Base-by-base conservation (phyloP, 768 basidiomycete species). In the Agrocybe pediades region DNA sequence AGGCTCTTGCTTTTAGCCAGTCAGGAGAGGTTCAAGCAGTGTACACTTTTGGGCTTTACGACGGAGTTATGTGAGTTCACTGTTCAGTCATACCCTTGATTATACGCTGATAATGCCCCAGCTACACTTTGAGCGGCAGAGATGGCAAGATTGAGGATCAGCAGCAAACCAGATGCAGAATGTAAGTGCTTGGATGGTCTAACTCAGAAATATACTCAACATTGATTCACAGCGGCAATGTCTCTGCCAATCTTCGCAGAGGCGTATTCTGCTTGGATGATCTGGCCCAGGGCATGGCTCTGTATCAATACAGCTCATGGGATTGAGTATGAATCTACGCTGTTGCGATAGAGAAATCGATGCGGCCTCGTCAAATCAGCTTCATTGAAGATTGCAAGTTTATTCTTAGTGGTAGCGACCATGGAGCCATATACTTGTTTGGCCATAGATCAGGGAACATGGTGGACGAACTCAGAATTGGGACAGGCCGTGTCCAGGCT, bases 101-200 rank as follows among this genome's bases (percentile, higher is more conserved):
- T 3, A 36, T n/a, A 6, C 13, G 3, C 5, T 36, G 5, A 13
- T 21, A 5, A n/a, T 36, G 6, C 17, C 26, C 26, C 21, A 49
- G 48, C 25, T 23, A 25, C 23, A 49, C 48, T 15, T 39, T 49
- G 17, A 49, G 48, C 17, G 48, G 48, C 2, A 40, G 21, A 20
- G 48, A 49, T 23, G 48, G 48, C 16, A 49, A 49, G 5, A 39
- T 49, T 15, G 20, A 36, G 20, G n/a, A 49, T 19, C 33, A n/a
- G 2, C 48, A 21, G 2, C 48, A 49, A 23, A 49, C 48, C 9
- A 33, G 48, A n/a, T 49, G 48, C 19, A 36, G 16, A 19, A 49
- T 49, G 48, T 49, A 17, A 39, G 30, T 4, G 33, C 4, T 36
- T 6, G n/a, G 13, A 30, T 36, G 5, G 3, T 36, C 11, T 36